Evolutionary conservation across 2,329 filamentous ascomycete species (phyloP).

Genomic region (Dothideomycetidae sp.): DNA sequence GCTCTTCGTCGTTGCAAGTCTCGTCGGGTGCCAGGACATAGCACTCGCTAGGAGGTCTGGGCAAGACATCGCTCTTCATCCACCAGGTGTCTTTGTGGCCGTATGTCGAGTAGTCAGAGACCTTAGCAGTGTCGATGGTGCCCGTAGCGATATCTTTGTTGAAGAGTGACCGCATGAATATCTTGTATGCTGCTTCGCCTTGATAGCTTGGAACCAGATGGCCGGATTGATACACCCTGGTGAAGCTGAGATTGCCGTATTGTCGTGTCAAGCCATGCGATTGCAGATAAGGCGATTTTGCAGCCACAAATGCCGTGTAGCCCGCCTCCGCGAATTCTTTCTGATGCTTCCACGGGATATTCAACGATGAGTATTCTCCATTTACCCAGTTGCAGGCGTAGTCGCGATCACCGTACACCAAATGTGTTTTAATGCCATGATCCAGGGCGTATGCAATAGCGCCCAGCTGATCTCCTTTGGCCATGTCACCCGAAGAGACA

Average conservation of each 20-base stretch:
- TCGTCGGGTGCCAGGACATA: constrained; percentile 15
- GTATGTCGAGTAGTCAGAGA: constrained; percentile 15
- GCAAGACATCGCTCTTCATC: constrained; percentile 20
- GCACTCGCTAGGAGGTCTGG: constrained; percentile 16
- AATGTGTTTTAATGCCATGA: constrained; percentile 41
- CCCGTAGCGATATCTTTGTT: constrained; percentile 25
- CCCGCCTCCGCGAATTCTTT: constrained; percentile 35
- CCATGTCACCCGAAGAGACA: constrained; percentile 30
- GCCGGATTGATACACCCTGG: constrained; percentile 36
- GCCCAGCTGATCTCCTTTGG: constrained; percentile 25
- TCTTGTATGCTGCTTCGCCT: constrained; percentile 24
- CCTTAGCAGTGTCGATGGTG: constrained; percentile 11
- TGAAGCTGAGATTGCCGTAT: constrained; percentile 29
- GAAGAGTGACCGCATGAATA: constrained; percentile 25
- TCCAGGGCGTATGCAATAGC: constrained; percentile 29
- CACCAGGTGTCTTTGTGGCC: constrained; percentile 20
- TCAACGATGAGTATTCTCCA: constrained; percentile 38
- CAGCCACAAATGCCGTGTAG: constrained; percentile 26
- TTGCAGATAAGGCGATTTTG: constrained; percentile 11
- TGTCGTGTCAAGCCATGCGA: constrained; percentile 22
- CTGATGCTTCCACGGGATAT: constrained; percentile 32
- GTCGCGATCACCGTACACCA: constrained; percentile 55
- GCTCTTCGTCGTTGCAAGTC: constrained; percentile 19
- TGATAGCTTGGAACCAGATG: constrained; percentile 30
- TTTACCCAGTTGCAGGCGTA: constrained; percentile 45